These are phyloP conservation scores for Wickerhamiella nectarea DNA, from an alignment of 805 yeast genomes.

Conservation along the genomic window DNA sequence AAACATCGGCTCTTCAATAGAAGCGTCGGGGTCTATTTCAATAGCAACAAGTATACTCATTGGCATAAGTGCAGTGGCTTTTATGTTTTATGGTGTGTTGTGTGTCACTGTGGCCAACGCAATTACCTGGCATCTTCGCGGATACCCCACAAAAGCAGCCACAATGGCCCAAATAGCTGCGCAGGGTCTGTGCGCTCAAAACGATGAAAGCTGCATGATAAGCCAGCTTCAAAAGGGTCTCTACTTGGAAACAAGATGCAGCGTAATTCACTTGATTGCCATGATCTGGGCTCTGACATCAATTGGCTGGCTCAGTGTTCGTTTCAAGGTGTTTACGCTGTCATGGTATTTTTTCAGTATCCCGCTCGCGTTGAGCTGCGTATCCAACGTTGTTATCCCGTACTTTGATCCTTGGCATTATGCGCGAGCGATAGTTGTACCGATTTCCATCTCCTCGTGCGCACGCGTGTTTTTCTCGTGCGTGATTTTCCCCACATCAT, in stretches of 20 bases:
- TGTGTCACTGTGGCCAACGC: constrained; percentile 13
- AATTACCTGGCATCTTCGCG: constrained; percentile 15
- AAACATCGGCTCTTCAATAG: constrained; percentile 14
- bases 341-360: constrained; percentile 18
- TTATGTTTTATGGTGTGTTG: constrained; percentile 4
- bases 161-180: constrained; percentile 7
- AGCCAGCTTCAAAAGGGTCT: constrained; percentile 14
- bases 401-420: constrained; percentile 14
- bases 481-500: constrained; percentile 19
- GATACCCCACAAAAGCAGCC: constrained; percentile 10
- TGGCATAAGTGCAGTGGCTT: constrained; percentile 1
- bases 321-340: constrained; percentile 10
- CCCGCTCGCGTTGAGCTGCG: constrained; percentile 11
- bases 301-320: constrained; percentile 10
- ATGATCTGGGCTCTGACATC: constrained; percentile 12
- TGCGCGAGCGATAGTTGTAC: constrained; percentile 15
- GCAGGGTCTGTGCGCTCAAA: constrained; percentile 13
- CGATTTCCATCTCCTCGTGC: constrained; percentile 19
- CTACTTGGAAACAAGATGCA: constrained; percentile 15
- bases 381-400: constrained; percentile 10
- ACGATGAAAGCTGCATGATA: constrained; percentile 12
- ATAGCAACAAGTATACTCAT: constrained; percentile 9
- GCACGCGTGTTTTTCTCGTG: constrained; percentile 14
- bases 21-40: constrained; percentile 19
- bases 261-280: constrained; percentile 16